Conservation (phyloP, 148 eudicot genomes). For the Persicaria maculosa region DNA sequence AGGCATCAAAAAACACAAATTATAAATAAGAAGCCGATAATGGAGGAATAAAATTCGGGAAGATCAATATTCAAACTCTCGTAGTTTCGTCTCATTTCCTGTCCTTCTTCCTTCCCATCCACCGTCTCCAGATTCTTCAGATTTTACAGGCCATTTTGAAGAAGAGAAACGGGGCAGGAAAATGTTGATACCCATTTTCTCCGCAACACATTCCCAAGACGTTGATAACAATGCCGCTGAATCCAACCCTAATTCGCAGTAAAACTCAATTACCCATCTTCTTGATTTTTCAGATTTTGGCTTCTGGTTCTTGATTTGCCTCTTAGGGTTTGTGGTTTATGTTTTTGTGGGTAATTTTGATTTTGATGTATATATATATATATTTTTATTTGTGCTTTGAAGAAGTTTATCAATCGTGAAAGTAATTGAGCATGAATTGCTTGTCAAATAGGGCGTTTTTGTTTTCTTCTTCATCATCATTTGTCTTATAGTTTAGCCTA, state of each 20-base stretch:
- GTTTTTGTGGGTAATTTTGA: background rate
- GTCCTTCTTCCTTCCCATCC: background rate
- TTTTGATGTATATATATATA: background rate
- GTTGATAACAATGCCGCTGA: background rate
- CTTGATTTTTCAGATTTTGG: background rate
- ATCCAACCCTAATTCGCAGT: conserved; percentile 4
- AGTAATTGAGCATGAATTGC: background rate
- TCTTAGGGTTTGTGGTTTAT: too few species aligned
- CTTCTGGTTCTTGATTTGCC: background rate
- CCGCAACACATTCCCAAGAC: background rate
- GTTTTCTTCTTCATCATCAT: background rate
- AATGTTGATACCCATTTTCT: background rate
- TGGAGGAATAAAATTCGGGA: background rate
- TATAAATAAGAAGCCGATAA: background rate
- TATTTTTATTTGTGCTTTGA: background rate
- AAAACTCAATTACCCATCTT: conserved; percentile 3
- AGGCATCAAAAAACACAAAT: background rate
- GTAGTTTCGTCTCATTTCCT: background rate
- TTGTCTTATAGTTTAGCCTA: background rate
- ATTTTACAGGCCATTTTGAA: background rate
- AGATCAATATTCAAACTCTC: background rate
- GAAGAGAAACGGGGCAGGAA: background rate
- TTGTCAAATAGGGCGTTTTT: background rate
- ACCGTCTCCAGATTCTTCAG: background rate
- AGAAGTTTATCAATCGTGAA: background rate